phyloP scores from a whole-genome alignment of 2,329 filamentous ascomycete species.

The Emergomyces pasteurianus region DNA sequence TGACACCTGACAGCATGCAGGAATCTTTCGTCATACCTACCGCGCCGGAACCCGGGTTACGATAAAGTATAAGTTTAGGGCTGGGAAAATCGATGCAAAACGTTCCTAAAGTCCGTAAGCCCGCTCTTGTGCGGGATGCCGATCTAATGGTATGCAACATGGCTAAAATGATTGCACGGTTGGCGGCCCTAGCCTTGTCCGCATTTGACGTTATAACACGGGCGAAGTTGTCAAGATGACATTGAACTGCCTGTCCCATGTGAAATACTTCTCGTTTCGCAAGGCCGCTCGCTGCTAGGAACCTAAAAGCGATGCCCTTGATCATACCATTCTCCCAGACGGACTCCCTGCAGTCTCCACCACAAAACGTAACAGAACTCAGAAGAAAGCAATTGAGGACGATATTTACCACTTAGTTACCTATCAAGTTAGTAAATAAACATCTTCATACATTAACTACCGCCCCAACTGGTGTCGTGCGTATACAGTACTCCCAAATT shows the following conservation, averaged over 20 bases:
- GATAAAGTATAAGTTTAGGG: background rate
- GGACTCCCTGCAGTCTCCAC: conserved; percentile 52
- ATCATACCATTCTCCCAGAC: conserved; percentile 47
- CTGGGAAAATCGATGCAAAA: background rate
- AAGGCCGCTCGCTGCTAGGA: conserved; percentile 22
- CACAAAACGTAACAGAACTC: conserved; percentile 38
- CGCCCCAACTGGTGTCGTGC: too few species aligned
- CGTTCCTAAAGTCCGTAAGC: background rate
- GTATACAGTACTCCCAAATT: background rate
- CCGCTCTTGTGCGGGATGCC: background rate
- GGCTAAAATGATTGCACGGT: too few species aligned
- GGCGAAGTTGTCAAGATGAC: background rate
- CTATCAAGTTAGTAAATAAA: conserved; percentile 31
- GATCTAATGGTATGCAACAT: background rate
- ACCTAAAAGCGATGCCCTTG: conserved; percentile 43
- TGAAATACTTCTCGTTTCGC: background rate
- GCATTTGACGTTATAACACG: background rate
- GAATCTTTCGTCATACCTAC: background rate
- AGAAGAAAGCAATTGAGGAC: conserved; percentile 30
- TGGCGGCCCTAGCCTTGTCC: background rate
- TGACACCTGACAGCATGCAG: background rate
- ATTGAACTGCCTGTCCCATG: background rate
- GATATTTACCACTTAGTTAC: conserved; percentile 29
- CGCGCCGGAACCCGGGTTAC: background rate
- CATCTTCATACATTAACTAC: conserved; percentile 10